These are phyloP conservation scores for Solanum medicagineum DNA, from an alignment of 257 asterid species.

Conservation along the genomic window DNA sequence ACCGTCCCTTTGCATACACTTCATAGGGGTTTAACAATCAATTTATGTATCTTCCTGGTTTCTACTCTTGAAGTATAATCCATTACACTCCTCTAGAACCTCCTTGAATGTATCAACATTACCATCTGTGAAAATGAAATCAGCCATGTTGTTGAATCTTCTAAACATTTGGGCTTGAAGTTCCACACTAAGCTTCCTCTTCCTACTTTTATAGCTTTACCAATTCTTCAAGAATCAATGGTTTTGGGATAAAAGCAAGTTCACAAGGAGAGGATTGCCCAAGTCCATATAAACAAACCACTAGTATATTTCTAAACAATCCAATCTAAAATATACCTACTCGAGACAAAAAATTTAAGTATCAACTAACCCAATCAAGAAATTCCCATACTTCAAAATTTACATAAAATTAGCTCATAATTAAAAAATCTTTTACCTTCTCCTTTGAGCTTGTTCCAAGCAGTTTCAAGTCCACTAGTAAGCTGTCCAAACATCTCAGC, in stretches of 20 bases:
- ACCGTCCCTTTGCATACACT: neutral
- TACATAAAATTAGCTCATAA: neutral
- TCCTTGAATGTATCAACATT: neutral
- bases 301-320: neutral
- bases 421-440: constrained; percentile 34
- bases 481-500: constrained; percentile 99
- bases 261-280: neutral
- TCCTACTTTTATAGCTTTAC: neutral
- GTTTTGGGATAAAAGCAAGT: neutral
- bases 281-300: neutral
- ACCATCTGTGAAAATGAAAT: neutral
- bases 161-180: neutral
- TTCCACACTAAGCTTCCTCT: neutral
- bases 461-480: constrained; percentile 77
- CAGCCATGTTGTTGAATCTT: neutral
- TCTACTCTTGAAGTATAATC: neutral
- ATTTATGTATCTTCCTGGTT: neutral
- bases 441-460: constrained; percentile 97
- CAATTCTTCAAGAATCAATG: neutral
- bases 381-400: neutral
- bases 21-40: neutral
- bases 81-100: neutral
- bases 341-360: neutral
- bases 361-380: neutral
- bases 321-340: neutral